Conservation (phyloP, 192 early-diverging fungal species). For the Coemansia furcata region DNA sequence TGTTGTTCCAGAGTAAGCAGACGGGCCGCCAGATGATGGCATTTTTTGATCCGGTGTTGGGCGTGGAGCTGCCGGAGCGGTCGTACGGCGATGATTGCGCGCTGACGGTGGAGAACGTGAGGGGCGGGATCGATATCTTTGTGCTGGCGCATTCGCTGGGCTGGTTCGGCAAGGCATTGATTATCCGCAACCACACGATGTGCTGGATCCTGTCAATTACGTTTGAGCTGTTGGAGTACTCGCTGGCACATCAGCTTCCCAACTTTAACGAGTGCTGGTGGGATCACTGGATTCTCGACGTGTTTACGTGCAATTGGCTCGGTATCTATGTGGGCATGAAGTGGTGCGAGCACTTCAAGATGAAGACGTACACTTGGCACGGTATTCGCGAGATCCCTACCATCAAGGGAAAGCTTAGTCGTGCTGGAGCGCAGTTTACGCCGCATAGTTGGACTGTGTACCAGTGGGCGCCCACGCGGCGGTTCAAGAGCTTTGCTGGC, state of each 20-base stretch:
- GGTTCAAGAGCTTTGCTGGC: constrained; percentile 83
- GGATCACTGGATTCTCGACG: constrained; percentile 98
- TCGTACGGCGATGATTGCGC: constrained; percentile 90
- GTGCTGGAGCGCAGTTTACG: constrained; percentile 89
- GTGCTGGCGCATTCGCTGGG: constrained; percentile 89
- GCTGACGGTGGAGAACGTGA: constrained; percentile 69
- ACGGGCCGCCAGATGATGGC: constrained; percentile 77
- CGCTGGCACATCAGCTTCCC: constrained; percentile 89
- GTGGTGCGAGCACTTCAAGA: constrained; percentile 92
- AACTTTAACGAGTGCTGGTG: constrained; percentile 99
- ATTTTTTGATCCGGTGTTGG: constrained; percentile 77
- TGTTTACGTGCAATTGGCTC: constrained; percentile 89
- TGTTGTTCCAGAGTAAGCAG: constrained; percentile 91
- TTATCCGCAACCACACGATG: constrained; percentile 91
- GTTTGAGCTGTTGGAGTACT: constrained; percentile 96
- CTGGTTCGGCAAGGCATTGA: constrained; percentile 92
- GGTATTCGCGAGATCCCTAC: constrained; percentile 83
- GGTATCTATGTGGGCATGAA: constrained; percentile 96
- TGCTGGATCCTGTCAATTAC: constrained; percentile 95
- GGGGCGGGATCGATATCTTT: constrained; percentile 90
- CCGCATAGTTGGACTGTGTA: constrained; percentile 94
- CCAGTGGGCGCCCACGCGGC: constrained; percentile 85
- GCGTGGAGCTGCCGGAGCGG: constrained; percentile 82
- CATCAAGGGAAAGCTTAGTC: constrained; percentile 80
- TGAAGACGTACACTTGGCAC: constrained; percentile 96